These are phyloP conservation scores for Aspergillus uvarum DNA, from an alignment of 2,329 filamentous ascomycete species.

Conservation along the genomic window DNA sequence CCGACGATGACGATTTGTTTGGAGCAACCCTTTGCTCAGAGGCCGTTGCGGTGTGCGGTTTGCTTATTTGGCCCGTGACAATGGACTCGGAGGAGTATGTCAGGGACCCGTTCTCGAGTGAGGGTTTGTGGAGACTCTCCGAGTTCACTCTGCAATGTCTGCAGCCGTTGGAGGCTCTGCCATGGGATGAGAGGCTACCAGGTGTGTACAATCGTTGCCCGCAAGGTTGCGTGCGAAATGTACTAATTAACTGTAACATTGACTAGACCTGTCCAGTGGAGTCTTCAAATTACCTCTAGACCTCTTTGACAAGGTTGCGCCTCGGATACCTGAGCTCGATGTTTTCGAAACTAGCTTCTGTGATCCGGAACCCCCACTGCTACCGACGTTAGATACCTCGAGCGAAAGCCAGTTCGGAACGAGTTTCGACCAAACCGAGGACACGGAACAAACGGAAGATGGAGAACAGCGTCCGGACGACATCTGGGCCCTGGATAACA, in stretches of 20 bases:
- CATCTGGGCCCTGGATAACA: slow-evolving; percentile 37
- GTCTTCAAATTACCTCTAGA: slow-evolving; percentile 26
- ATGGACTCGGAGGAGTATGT: slow-evolving; percentile 29
- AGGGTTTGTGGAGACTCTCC: slow-evolving; percentile 39
- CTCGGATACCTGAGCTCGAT: slow-evolving; percentile 35
- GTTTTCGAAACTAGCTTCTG: slow-evolving; percentile 29
- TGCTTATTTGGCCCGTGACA: slow-evolving; percentile 1
- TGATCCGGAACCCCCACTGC: slow-evolving; percentile 20
- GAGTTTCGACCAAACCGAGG: slow-evolving; percentile 21
- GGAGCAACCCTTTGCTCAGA: slow-evolving; percentile 1
- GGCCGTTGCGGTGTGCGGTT: not conserved
- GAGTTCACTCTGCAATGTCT: slow-evolving; percentile 39
- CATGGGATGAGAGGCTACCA: slow-evolving; percentile 37
- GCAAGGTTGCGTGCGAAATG: not conserved
- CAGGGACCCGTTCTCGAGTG: slow-evolving; percentile 36
- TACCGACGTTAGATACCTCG: slow-evolving; percentile 21
- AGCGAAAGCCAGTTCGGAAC: slow-evolving; percentile 23
- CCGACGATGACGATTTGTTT: slow-evolving; percentile 13
- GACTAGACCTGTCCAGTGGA: slow-evolving; percentile 26
- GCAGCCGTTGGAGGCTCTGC: slow-evolving; percentile 37
- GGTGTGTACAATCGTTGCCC: slow-evolving; percentile 25
- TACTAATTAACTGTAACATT: not conserved
- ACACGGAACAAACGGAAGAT: slow-evolving; percentile 23
- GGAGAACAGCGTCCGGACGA: not conserved
- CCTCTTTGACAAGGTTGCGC: slow-evolving; percentile 24